Conservation (phyloP, 495 filamentous ascomycete genomes). For the Aspergillus mulundensis region DNA sequence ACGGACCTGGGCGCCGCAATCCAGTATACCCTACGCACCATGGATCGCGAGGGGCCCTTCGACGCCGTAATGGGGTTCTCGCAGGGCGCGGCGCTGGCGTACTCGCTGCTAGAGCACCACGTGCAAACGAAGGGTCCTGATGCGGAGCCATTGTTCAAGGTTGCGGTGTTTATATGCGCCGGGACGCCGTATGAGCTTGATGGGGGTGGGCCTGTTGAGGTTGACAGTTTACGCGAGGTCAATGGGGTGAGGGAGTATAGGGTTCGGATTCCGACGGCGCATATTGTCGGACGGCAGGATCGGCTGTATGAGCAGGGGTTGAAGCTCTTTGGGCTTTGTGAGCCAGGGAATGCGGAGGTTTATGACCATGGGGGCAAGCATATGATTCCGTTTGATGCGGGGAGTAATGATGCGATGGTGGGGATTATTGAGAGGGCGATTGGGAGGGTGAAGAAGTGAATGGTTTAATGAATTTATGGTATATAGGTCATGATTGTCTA, state of each 20-base stretch:
- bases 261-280: conserved; percentile 36
- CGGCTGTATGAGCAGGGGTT: conserved; percentile 26
- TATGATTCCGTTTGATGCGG: conserved; percentile 38
- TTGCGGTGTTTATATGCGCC: conserved; percentile 40
- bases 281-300: conserved; percentile 39
- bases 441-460: conserved; percentile 20
- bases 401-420: conserved; percentile 32
- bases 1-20: conserved; percentile 28
- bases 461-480: not conserved
- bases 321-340: conserved; percentile 33
- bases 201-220: conserved; percentile 16
- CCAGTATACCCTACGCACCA: conserved; percentile 28
- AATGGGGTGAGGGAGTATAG: conserved; percentile 9
- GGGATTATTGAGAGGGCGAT: conserved; percentile 29
- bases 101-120: conserved; percentile 32
- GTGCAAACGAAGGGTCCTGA: conserved; percentile 22
- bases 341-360: conserved; percentile 28
- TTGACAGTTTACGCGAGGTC: not conserved
- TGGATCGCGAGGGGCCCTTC: conserved; percentile 39
- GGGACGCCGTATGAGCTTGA: conserved; percentile 29
- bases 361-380: conserved; percentile 40
- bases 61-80: conserved; percentile 46
- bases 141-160: conserved; percentile 30
- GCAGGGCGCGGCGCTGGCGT: conserved; percentile 40
- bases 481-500: not conserved